Conservation (phyloP, 2,329 filamentous ascomycete species). For the Orbilia javanica region DNA sequence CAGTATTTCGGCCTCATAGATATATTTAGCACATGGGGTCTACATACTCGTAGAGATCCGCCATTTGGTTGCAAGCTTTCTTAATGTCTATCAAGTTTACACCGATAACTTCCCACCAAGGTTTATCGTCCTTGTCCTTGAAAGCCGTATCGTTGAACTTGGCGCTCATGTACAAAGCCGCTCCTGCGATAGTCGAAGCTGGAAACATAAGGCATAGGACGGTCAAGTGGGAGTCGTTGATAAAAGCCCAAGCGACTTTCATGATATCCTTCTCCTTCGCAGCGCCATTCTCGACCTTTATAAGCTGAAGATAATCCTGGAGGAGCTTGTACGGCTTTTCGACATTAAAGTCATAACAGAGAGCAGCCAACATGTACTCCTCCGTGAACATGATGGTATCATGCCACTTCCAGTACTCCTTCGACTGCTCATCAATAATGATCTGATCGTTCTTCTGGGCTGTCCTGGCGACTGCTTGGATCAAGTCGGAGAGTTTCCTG, state of each 20-base stretch:
- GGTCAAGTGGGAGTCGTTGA: conserved; percentile 90
- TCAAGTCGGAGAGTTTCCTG: conserved; percentile 92
- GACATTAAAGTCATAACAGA: conserved; percentile 94
- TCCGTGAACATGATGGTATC: conserved; percentile 94
- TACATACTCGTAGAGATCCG: conserved; percentile 62
- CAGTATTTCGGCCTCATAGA: neutral
- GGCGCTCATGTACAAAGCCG: conserved; percentile 87
- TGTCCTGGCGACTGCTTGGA: conserved; percentile 89
- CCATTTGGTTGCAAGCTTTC: conserved; percentile 63
- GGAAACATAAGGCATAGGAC: conserved; percentile 84
- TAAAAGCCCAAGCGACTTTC: conserved; percentile 91
- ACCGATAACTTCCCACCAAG: conserved; percentile 88
- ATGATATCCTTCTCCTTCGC: conserved; percentile 82
- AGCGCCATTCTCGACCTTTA: conserved; percentile 72
- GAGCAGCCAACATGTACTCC: conserved; percentile 87
- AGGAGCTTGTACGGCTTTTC: conserved; percentile 88
- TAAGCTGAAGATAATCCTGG: conserved; percentile 73
- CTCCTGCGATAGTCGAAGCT: conserved; percentile 83
- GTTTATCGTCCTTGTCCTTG: conserved; percentile 79
- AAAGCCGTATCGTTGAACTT: conserved; percentile 80
- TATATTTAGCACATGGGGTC: conserved; percentile 17
- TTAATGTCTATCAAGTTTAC: conserved; percentile 69
- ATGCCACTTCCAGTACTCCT: conserved; percentile 98
- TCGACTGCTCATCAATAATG: conserved; percentile 90
- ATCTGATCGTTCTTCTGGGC: conserved; percentile 94